Evolutionary conservation across 2,329 filamentous ascomycete genomes (phyloP), one percentile per base, ranked within the genome.

Genomic region (Aureobasidium melanogenum): DNA sequence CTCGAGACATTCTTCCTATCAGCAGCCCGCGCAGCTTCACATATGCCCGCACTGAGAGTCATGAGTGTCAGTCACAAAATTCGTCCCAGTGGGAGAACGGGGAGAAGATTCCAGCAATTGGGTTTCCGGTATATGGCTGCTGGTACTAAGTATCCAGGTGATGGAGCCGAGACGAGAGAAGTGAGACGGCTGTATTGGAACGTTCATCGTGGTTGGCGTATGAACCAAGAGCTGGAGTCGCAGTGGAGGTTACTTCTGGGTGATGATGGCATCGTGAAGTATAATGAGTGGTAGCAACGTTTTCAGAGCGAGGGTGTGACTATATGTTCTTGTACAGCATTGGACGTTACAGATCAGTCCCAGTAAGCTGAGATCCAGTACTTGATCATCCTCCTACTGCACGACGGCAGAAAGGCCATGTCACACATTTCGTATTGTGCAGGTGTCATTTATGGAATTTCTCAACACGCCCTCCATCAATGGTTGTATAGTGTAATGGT

Each of bases 401-500:
- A n/a, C n/a, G n/a, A n/a, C n/a, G n/a, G n/a, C n/a, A n/a, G n/a
- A n/a, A n/a, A n/a, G n/a, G n/a, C n/a, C n/a, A n/a, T n/a, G n/a
- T n/a, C n/a, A n/a, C n/a, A n/a, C n/a, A n/a, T n/a, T n/a, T n/a
- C n/a, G n/a, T n/a, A n/a, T n/a, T n/a, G n/a, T n/a, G n/a, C n/a
- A n/a, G n/a, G n/a, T n/a, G n/a, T n/a, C n/a, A n/a, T n/a, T n/a
- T n/a, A n/a, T n/a, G n/a, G n/a, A n/a, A n/a, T n/a, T 8, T 1
- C 2, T 30, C 22, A 47, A 47, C 44, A 47, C n/a, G 44, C 24
- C 24, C 44, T 36, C 34, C 34, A 50, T 48, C 15, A 36, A n/a
- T 48, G 57, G 57, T 60, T 60, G 57, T 60, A 60, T 60, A 50
- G 57, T 60, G 57, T 60, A 60, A 60, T 60, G 57, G 57, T 52